phyloP scores from a whole-genome alignment of 1,284 basidiomycete genomes.

The Ganoderma meredithae region DNA sequence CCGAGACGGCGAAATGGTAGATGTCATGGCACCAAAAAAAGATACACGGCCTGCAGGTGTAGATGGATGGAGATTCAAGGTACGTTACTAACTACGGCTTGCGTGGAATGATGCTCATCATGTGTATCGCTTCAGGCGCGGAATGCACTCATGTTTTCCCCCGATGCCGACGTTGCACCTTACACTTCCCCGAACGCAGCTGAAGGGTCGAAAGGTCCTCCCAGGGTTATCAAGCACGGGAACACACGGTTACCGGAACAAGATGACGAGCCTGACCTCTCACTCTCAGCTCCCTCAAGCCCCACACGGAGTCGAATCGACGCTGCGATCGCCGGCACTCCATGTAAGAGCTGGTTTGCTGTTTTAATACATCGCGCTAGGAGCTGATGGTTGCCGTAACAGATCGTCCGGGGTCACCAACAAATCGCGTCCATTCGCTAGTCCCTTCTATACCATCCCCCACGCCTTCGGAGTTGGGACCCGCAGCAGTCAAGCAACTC shows the following conservation, averaged over 20 bases:
- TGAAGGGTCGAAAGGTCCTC: constrained; percentile 53
- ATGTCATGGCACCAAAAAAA: constrained; percentile 80
- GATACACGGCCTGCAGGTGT: constrained; percentile 75
- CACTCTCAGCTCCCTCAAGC: constrained; percentile 74
- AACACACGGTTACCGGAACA: constrained; percentile 85
- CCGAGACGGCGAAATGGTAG: constrained; percentile 47
- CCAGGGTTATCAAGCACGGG: constrained; percentile 75
- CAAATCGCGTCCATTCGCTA: constrained; percentile 67
- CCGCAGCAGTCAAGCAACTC: constrained; percentile 80
- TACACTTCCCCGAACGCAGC: constrained; percentile 56
- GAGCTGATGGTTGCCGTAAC: constrained; percentile 23
- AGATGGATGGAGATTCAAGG: constrained; percentile 90
- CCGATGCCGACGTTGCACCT: constrained; percentile 88
- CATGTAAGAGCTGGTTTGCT: constrained; percentile 57
- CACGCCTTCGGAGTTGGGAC: constrained; percentile 80
- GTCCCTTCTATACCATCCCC: constrained; percentile 89
- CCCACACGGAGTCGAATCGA: constrained; percentile 88
- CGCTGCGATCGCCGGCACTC: constrained; percentile 87
- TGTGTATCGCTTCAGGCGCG: constrained; percentile 63
- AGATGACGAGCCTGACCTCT: constrained; percentile 53
- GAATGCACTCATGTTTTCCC: constrained; percentile 92
- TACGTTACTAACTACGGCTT: constrained; percentile 41
- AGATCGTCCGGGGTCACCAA: constrained; percentile 70
- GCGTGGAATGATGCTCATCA: constrained; percentile 10
- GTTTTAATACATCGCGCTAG: constrained; percentile 16